Conservation (phyloP, 176 grass and related monocot species). For the Triticum dicoccoides region DNA sequence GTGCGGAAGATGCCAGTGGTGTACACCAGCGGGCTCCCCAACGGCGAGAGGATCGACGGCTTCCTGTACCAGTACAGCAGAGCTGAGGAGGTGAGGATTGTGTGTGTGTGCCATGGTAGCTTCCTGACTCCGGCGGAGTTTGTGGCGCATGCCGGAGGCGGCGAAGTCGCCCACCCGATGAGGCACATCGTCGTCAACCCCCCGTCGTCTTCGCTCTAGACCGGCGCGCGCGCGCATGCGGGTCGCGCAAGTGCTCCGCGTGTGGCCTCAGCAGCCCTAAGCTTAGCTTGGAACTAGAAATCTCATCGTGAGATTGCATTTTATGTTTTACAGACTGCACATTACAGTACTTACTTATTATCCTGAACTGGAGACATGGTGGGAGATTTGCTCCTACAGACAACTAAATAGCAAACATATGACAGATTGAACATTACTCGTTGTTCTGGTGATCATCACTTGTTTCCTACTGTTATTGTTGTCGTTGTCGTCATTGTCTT, state of each 20-base stretch:
- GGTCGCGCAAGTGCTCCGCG: slow-evolving; percentile 2
- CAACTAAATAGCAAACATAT: slow-evolving; percentile 3
- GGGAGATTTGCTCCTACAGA: background rate
- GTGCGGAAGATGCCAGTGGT: slow-evolving; percentile 81
- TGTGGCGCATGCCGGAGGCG: slow-evolving; percentile 75
- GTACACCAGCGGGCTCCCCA: slow-evolving; percentile 64
- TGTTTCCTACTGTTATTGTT: background rate
- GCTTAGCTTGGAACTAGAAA: slow-evolving; percentile 22
- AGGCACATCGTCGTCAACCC: slow-evolving; percentile 72
- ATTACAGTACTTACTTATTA: slow-evolving; percentile 8
- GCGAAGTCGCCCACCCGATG: slow-evolving; percentile 60
- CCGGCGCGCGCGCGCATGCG: background rate
- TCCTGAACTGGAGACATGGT: slow-evolving; percentile 12
- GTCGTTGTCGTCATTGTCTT: background rate
- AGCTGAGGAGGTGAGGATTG: slow-evolving; percentile 67
- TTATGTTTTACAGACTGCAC: slow-evolving; percentile 15
- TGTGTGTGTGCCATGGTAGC: slow-evolving; percentile 82
- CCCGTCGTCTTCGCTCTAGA: slow-evolving; percentile 16
- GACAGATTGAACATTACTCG: background rate
- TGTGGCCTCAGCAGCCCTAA: slow-evolving; percentile 6
- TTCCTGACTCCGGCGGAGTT: slow-evolving; percentile 82
- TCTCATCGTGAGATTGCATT: slow-evolving; percentile 2
- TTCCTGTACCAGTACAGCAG: slow-evolving; percentile 75
- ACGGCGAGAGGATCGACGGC: slow-evolving; percentile 62
- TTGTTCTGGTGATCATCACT: background rate